These are phyloP conservation scores for Arabidopsis hybrid DNA, from an alignment of 441 rosid genomes.

Conservation along the genomic window DNA sequence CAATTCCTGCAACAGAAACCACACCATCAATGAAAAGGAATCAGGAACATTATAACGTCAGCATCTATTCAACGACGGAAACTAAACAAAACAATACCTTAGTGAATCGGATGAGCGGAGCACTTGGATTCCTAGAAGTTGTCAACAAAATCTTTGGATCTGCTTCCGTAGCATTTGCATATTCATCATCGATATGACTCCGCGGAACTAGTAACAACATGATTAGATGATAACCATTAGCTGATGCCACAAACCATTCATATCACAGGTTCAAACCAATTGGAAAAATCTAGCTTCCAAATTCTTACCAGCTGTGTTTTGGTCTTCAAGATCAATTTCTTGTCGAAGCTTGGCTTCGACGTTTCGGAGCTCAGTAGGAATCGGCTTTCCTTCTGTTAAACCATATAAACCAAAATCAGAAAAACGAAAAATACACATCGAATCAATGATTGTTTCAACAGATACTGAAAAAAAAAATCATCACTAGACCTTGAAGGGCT, in stretches of 20 bases:
- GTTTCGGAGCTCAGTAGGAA: conserved; percentile 91
- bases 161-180: conserved; percentile 71
- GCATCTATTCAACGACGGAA: background rate
- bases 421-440: background rate
- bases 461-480: background rate
- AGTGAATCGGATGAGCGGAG: conserved; percentile 76
- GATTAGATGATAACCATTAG: conserved; percentile 1
- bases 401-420: background rate
- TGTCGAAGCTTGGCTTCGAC: conserved; percentile 81
- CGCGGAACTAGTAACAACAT: conserved; percentile 62
- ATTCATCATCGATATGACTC: conserved; percentile 90
- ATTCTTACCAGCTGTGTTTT: conserved; percentile 59
- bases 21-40: background rate
- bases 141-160: conserved; percentile 90
- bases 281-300: background rate
- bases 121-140: conserved; percentile 89
- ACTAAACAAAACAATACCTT: conserved; percentile 55
- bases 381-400: conserved; percentile 73
- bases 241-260: conserved; percentile 1
- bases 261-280: background rate
- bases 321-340: conserved; percentile 86
- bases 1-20: conserved; percentile 64
- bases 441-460: background rate
- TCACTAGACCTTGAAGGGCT: conserved; percentile 59
- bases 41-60: background rate